phyloP scores from a whole-genome alignment of 1,139 yeast genomes.

The Candida sp. region DNA sequence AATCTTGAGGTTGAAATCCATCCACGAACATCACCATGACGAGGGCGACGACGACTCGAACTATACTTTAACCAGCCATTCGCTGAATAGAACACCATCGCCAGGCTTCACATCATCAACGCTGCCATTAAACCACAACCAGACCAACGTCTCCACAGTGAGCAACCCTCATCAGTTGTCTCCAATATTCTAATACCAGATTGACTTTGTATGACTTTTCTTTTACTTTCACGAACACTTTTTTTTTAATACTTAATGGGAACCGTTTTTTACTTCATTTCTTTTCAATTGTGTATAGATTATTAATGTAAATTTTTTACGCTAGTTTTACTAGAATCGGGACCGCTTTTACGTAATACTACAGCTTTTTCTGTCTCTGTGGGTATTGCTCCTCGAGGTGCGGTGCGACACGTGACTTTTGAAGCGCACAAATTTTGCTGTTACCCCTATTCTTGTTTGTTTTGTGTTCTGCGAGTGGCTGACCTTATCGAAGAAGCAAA shows the following conservation, averaged over 20 bases:
- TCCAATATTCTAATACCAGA: conserved; percentile 8
- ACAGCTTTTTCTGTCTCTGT: too few species aligned
- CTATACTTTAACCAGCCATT: background rate
- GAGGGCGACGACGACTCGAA: background rate
- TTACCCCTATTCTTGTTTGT: background rate
- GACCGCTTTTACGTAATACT: too few species aligned
- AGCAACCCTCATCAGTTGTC: conserved; percentile 12
- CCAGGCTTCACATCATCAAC: background rate
- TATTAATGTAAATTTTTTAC: background rate
- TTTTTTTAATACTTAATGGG: background rate
- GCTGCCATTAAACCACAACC: background rate
- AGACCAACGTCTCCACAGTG: conserved; percentile 1
- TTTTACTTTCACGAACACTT: background rate
- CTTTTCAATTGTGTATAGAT: background rate
- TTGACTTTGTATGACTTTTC: background rate
- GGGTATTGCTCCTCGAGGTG: too few species aligned
- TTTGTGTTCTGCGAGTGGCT: background rate
- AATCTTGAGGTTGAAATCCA: conserved; percentile 1
- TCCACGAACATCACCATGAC: conserved; percentile 1
- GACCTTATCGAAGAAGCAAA: background rate
- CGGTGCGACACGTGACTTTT: too few species aligned
- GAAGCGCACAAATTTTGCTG: too few species aligned
- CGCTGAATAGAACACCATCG: background rate
- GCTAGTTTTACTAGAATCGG: background rate
- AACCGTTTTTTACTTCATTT: background rate